A percentile compares a stretch with the other conserved stretches of the same genome.
Evolutionary conservation across 768 basidiomycete species (phyloP).

Genomic region (Boletales sp.): DNA sequence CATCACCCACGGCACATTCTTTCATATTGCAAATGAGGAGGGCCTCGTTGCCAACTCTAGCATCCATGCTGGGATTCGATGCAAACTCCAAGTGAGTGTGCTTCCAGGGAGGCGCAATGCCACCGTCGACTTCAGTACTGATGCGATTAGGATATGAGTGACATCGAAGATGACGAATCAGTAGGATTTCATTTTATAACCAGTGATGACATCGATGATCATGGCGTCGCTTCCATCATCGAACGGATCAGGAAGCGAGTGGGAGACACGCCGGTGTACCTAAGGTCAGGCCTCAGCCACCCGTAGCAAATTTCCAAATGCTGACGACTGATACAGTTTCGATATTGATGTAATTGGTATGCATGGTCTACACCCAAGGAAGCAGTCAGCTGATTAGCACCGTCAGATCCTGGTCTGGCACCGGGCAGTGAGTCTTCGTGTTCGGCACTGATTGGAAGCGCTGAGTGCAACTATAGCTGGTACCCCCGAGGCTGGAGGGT

Average conservation of each 20-base stretch:
- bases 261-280: constrained; percentile 71
- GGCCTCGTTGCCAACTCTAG: constrained; percentile 70
- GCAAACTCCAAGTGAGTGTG: constrained; percentile 55
- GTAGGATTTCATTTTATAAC: constrained; percentile 80
- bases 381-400: constrained; percentile 3
- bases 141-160: constrained; percentile 17
- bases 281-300: constrained; percentile 41
- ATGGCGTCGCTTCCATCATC: constrained; percentile 69
- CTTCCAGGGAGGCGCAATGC: too few species aligned
- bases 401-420: constrained; percentile 68
- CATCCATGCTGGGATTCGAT: constrained; percentile 84
- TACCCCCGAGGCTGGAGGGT: constrained; percentile 82
- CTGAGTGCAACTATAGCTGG: constrained; percentile 49
- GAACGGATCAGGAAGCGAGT: constrained; percentile 67
- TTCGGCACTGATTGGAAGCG: background rate
- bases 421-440: constrained; percentile 59
- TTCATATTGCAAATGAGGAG: constrained; percentile 74
- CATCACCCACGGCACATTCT: constrained; percentile 85
- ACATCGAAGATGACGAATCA: constrained; percentile 59
- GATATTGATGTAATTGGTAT: constrained; percentile 82
- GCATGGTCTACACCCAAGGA: background rate
- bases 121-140: too few species aligned
- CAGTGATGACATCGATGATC: constrained; percentile 80
- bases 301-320: background rate
- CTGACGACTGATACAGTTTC: constrained; percentile 38